phyloP scores from a whole-genome alignment of 148 eudicot species.

The Cornus suecica region DNA sequence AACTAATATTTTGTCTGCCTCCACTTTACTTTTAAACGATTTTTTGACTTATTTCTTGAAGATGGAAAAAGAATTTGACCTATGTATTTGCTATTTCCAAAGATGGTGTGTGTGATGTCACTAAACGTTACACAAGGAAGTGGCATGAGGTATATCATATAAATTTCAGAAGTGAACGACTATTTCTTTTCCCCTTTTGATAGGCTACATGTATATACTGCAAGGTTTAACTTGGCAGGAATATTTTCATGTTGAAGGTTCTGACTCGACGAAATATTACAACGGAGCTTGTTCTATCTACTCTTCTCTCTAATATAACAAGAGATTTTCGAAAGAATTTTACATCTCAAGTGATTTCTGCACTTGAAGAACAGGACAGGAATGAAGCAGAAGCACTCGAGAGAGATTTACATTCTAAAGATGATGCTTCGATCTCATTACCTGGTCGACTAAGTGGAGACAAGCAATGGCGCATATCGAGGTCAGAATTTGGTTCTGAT shows the following conservation, averaged over 20 bases:
- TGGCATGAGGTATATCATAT: constrained; percentile 80
- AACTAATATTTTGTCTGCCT: neutral
- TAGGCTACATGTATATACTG: constrained; percentile 2
- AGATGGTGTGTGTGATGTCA: constrained; percentile 96
- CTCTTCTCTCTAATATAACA: constrained; percentile 55
- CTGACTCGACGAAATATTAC: constrained; percentile 65
- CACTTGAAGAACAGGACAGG: constrained; percentile 68
- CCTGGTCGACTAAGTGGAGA: constrained; percentile 96
- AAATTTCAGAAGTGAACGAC: neutral
- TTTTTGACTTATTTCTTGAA: constrained; percentile 23
- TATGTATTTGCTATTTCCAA: constrained; percentile 78
- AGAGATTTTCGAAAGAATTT: constrained; percentile 56
- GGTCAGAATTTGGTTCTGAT: constrained; percentile 80
- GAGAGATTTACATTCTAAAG: constrained; percentile 46
- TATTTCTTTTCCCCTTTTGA: constrained; percentile 8
- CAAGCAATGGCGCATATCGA: constrained; percentile 85
- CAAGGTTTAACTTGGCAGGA: constrained; percentile 3
- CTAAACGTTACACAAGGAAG: constrained; percentile 92
- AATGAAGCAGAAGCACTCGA: constrained; percentile 60
- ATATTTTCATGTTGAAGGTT: constrained; percentile 44
- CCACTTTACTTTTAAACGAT: neutral
- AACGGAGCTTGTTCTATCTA: constrained; percentile 53
- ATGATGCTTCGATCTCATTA: constrained; percentile 57
- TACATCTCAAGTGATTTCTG: constrained; percentile 35
- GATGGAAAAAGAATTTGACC: constrained; percentile 80